These are phyloP conservation scores for Collybia nuda DNA, from an alignment of 768 basidiomycete species.

Conservation along the genomic window DNA sequence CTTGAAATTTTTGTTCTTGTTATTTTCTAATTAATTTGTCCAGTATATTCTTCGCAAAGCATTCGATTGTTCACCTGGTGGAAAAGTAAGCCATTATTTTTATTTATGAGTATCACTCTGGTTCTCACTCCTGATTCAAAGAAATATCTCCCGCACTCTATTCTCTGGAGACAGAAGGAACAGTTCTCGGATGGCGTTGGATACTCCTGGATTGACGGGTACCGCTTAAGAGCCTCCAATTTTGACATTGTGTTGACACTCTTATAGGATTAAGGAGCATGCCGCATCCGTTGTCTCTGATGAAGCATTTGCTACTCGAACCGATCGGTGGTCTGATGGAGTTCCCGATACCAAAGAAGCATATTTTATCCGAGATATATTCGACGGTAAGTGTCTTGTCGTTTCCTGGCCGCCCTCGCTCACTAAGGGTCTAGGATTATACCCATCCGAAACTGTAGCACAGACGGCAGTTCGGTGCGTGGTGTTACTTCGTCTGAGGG, in stretches of 20 bases:
- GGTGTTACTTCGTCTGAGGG: conserved; percentile 10
- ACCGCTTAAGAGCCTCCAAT: conserved; percentile 13
- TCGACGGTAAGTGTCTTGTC: conserved; percentile 58
- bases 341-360: conserved; percentile 97
- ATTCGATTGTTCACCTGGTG: conserved; percentile 83
- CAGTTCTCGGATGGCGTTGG: conserved; percentile 99
- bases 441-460: conserved; percentile 85
- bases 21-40: conserved; percentile 1
- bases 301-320: conserved; percentile 71
- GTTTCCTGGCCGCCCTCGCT: conserved; percentile 5
- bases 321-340: conserved; percentile 73
- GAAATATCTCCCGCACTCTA: conserved; percentile 92
- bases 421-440: conserved; percentile 52
- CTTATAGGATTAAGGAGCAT: conserved; percentile 82
- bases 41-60: conserved; percentile 96
- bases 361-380: conserved; percentile 88
- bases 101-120: not conserved
- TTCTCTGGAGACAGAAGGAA: conserved; percentile 99
- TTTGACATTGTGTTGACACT: not conserved
- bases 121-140: conserved; percentile 23
- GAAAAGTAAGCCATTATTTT: conserved; percentile 47
- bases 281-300: conserved; percentile 77
- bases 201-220: conserved; percentile 99
- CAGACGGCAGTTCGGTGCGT: conserved; percentile 85
- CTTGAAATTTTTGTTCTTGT: not conserved